phyloP scores from a whole-genome alignment of 108 stramenopile genomes.

The Nannochloropsis gaditana region DNA sequence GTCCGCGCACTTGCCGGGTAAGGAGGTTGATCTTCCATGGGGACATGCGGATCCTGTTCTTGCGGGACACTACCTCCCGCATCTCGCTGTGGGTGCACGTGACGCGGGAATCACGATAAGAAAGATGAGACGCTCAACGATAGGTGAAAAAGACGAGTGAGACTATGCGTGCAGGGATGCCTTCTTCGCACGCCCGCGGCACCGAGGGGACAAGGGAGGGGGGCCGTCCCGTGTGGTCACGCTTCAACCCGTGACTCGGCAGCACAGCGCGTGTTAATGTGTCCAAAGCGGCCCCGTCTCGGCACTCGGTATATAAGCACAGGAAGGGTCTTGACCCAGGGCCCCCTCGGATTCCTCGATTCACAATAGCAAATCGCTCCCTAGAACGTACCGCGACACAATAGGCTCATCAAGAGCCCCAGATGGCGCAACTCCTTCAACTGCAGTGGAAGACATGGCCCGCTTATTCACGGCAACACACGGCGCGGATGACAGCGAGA shows the following conservation, averaged over 20 bases:
- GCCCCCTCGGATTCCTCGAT: too few species aligned
- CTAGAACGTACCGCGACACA: background rate
- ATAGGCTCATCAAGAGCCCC: background rate
- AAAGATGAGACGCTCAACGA: background rate
- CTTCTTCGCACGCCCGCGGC: too few species aligned
- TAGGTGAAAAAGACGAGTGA: too few species aligned
- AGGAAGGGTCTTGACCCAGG: too few species aligned
- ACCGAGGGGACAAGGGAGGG: too few species aligned
- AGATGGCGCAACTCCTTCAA: background rate
- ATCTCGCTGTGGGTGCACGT: background rate
- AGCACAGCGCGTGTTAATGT: too few species aligned
- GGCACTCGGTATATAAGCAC: too few species aligned
- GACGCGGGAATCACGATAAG: background rate
- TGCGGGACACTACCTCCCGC: background rate
- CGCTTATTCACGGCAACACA: background rate
- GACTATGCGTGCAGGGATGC: too few species aligned
- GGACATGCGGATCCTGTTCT: slow-evolving; percentile 3
- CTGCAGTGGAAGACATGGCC: slow-evolving; percentile 12
- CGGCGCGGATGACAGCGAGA: background rate
- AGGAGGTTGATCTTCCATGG: slow-evolving; percentile 17
- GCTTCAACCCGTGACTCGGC: too few species aligned
- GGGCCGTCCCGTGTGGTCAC: too few species aligned
- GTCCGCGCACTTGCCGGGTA: background rate
- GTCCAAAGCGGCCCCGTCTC: too few species aligned
- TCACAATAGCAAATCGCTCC: too few species aligned